A percentile compares a stretch with the other conserved stretches of the same genome.
These are phyloP conservation scores for Beauveria varroae DNA, from an alignment of 2,329 filamentous ascomycete species.

Conservation along the genomic window DNA sequence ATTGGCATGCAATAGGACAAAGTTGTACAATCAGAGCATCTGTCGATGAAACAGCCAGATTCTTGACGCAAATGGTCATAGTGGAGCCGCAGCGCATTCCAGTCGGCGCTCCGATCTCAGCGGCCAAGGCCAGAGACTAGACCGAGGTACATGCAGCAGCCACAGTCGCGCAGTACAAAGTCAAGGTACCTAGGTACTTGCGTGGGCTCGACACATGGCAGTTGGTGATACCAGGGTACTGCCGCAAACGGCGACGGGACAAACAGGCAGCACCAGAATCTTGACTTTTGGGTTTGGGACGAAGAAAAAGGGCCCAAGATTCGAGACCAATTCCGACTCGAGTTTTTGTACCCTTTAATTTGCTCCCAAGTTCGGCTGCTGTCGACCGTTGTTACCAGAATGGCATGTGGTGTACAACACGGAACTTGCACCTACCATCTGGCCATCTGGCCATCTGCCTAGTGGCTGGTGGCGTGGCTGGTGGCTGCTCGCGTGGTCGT, in stretches of 20 bases:
- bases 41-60: background rate
- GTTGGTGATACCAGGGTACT: background rate
- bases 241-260: constrained; percentile 2
- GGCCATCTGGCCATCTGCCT: background rate
- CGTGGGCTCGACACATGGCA: no score
- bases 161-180: no score
- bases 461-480: background rate
- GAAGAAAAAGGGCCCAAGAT: no score
- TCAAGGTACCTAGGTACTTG: background rate
- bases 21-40: no score
- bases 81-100: background rate
- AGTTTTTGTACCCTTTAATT: no score
- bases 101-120: background rate
- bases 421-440: no score
- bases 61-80: background rate
- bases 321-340: no score
- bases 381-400: no score
- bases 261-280: background rate
- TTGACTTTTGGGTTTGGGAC: background rate
- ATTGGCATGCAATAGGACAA: background rate
- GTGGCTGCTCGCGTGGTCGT: constrained; percentile 4
- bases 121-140: no score
- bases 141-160: no score
- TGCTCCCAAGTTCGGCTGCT: no score
- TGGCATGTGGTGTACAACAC: no score